Percentiles rank a stretch among this genome's conserved stretches.
phyloP scores from a whole-genome alignment of 768 basidiomycete genomes.

The Amyloporia xantha region DNA sequence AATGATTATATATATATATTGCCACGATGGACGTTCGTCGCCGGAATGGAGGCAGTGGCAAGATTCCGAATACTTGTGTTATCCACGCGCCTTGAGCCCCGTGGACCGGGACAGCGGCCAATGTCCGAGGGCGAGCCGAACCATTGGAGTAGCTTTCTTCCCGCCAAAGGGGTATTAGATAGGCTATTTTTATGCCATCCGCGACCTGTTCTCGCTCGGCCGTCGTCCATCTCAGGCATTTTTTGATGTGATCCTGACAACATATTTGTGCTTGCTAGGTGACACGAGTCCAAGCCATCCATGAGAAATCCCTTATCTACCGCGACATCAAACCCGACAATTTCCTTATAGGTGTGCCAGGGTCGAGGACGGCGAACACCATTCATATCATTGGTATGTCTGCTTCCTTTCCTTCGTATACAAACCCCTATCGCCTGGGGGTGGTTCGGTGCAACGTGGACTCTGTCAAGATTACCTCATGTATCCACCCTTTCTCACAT shows the following conservation, averaged over 20 bases:
- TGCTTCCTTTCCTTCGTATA: too few species aligned
- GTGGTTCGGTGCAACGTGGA: not conserved
- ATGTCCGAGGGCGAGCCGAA: too few species aligned
- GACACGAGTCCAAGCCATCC: slow-evolving; percentile 92
- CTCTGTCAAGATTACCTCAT: not conserved
- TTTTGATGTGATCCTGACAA: not conserved
- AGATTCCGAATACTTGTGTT: too few species aligned
- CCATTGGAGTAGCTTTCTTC: too few species aligned
- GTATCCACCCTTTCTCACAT: not conserved
- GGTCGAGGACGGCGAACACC: slow-evolving; percentile 83
- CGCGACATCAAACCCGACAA: slow-evolving; percentile 99
- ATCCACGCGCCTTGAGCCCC: too few species aligned
- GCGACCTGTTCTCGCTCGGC: too few species aligned
- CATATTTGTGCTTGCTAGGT: slow-evolving; percentile 43
- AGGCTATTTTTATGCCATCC: too few species aligned
- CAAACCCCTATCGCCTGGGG: too few species aligned
- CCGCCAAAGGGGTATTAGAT: too few species aligned
- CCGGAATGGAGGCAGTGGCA: not conserved
- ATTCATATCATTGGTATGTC: slow-evolving; percentile 81
- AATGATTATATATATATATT: too few species aligned
- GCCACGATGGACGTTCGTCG: not conserved
- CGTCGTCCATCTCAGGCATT: not conserved
- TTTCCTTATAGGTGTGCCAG: slow-evolving; percentile 92
- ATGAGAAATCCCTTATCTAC: slow-evolving; percentile 98
- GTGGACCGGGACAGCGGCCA: too few species aligned